A percentile compares a stretch with the other conserved stretches of the same genome.
phyloP scores from a whole-genome alignment of 169 alveolate species.

The Plasmodium vinckei region DNA sequence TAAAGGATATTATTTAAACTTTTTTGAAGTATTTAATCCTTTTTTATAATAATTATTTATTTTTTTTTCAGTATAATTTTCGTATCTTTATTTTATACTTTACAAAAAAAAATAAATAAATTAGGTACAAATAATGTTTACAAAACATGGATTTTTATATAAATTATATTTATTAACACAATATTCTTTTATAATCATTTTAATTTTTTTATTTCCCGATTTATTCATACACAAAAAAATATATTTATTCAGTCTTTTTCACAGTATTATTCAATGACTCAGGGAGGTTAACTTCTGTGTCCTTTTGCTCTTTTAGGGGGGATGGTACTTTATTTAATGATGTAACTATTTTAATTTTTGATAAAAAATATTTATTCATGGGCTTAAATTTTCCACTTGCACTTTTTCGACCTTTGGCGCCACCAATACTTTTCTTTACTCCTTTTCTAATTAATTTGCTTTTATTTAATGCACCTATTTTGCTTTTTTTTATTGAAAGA shows the following conservation, averaged over 20 bases:
- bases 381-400: slow-evolving; percentile 50
- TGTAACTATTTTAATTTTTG: slow-evolving; percentile 72
- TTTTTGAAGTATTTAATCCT: background rate
- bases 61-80: too few species aligned
- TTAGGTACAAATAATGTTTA: too few species aligned
- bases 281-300: slow-evolving; percentile 74
- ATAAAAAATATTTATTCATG: slow-evolving; percentile 62
- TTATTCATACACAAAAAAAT: background rate
- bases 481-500: slow-evolving; percentile 15
- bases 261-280: slow-evolving; percentile 62
- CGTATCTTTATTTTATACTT: background rate
- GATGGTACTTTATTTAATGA: slow-evolving; percentile 76
- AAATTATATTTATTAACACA: background rate
- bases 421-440: slow-evolving; percentile 15
- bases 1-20: background rate
- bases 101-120: too few species aligned
- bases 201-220: background rate
- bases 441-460: slow-evolving; percentile 60
- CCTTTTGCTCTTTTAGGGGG: slow-evolving; percentile 69
- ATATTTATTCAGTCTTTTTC: slow-evolving; percentile 18
- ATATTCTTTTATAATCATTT: background rate
- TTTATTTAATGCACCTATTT: slow-evolving; percentile 29
- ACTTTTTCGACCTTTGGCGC: slow-evolving; percentile 26
- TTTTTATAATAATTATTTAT: background rate
- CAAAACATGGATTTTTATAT: too few species aligned